Conservation (phyloP, 305 asterid genomes). For the Rubia tinctorum region DNA sequence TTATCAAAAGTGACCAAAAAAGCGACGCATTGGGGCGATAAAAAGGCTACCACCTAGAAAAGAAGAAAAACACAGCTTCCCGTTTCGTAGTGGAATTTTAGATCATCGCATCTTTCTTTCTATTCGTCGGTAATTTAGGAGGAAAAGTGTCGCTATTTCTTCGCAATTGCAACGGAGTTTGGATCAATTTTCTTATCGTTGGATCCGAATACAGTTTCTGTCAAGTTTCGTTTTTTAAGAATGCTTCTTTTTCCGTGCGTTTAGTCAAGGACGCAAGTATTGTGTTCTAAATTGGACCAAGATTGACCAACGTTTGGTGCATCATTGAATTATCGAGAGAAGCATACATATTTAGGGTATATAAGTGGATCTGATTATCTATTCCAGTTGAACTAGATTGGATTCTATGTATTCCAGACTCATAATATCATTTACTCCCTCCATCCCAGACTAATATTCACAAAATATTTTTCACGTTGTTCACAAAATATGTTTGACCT, state of each 20-base stretch:
- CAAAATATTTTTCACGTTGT: too few relatives aligned
- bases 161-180: not conserved
- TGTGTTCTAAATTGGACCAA: not conserved
- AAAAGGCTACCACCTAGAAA: too few relatives aligned
- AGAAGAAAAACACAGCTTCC: not conserved
- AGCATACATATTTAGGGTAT: not conserved
- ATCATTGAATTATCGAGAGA: not conserved
- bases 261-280: not conserved
- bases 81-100: conserved; percentile 3
- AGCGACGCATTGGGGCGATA: not conserved
- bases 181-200: not conserved
- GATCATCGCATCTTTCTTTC: conserved; percentile 7
- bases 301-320: not conserved
- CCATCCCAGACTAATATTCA: too few relatives aligned
- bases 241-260: not conserved
- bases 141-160: conserved; percentile 4
- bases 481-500: too few relatives aligned
- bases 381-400: too few relatives aligned
- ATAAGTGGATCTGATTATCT: too few relatives aligned
- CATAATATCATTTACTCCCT: too few relatives aligned
- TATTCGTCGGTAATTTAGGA: not conserved
- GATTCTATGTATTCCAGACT: too few relatives aligned
- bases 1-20: too few relatives aligned
- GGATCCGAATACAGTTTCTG: conserved; percentile 9
- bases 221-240: not conserved